Evolutionary conservation across 2,329 filamentous ascomycete species (phyloP).

Genomic region (Sporothrix brunneoviolacea): DNA sequence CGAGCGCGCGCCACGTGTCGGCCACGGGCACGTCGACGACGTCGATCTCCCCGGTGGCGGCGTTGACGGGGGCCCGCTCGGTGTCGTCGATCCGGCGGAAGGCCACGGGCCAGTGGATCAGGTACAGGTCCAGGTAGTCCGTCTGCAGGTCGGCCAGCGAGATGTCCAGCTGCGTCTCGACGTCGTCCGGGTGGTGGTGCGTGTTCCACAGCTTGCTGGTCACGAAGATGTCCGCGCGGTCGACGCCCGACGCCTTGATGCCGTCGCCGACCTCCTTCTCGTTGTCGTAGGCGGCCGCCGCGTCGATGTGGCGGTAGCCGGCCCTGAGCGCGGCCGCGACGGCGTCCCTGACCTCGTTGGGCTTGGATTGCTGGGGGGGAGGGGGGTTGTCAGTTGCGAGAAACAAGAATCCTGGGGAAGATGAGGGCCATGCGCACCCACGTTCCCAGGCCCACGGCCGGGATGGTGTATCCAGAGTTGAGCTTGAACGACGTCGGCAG

Average conservation of each 20-base stretch:
- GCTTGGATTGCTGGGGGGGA: slow-evolving; percentile 20
- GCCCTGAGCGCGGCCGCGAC: slow-evolving; percentile 39
- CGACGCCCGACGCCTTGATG: slow-evolving; percentile 13
- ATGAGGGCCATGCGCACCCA: slow-evolving; percentile 26
- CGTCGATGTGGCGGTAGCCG: slow-evolving; percentile 41
- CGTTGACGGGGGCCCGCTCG: slow-evolving; percentile 8
- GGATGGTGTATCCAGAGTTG: slow-evolving; percentile 25
- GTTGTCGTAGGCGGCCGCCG: slow-evolving; percentile 40
- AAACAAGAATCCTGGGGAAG: neutral
- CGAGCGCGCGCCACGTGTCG: slow-evolving; percentile 49
- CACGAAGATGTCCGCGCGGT: slow-evolving; percentile 24
- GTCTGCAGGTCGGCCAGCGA: slow-evolving; percentile 43
- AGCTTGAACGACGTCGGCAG: slow-evolving; percentile 16
- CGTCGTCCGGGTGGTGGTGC: slow-evolving; percentile 37
- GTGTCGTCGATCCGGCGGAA: slow-evolving; percentile 24
- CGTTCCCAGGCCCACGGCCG: slow-evolving; percentile 34
- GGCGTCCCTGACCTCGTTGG: slow-evolving; percentile 36
- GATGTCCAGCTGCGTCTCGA: slow-evolving; percentile 42
- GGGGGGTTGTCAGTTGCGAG: neutral
- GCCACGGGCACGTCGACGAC: slow-evolving; percentile 27
- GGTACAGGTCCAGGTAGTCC: slow-evolving; percentile 44
- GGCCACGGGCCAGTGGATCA: slow-evolving; percentile 36
- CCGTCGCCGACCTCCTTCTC: slow-evolving; percentile 17
- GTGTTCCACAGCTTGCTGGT: slow-evolving; percentile 59
- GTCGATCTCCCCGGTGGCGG: slow-evolving; percentile 24